Base-by-base conservation (phyloP, 108 stramenopile genomes). In the Fistulifera solaris region DNA sequence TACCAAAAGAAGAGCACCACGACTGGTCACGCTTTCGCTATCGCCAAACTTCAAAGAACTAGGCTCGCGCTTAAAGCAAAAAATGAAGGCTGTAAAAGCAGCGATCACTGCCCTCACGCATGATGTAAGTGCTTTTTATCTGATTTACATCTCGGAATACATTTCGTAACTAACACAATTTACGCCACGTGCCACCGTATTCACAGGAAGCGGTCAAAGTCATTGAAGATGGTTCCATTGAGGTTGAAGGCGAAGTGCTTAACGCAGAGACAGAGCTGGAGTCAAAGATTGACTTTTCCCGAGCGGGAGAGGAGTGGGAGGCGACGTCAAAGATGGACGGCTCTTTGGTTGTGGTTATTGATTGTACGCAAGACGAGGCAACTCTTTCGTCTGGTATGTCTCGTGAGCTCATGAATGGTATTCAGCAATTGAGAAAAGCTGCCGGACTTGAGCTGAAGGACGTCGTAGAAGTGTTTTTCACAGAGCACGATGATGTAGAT, bases 361-460 rank as follows among this genome's bases (percentile, higher is more conserved):
- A 98, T 75, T 94, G 93, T 44, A 82, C 83, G n/a, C 84, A 93
- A 62, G 96, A 98, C 57, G 93, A 95, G 44, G 81, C 89, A 41
- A 92, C 97, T 58, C 52, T 95, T 27, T 70, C 77, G 40, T 87
- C 92, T 25, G 94, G 94, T 54, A 76, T 75, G 67, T 80, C 96
- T 5, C 91, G 99, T 40, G 95, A 96, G 58, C 69, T 98, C 27
- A 93, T 96, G 58, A 96, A 90, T 57, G 88, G 81, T 25, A 93
- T 98, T 54, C 97, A 99, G 56, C 95, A 97, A 58, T 72, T 99
- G 15, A 82, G 99, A 23, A 99, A 99, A 77, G 71, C 73, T 27
- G 81, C 88, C 42, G 94, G 94, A 12, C 67, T 97, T 22, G 80
- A 87, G 40, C 42, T 94, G 47, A 70, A 71, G 62, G 96, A 97